phyloP scores from a whole-genome alignment of 2,329 filamentous ascomycete species.

The Aspergillus sp. region DNA sequence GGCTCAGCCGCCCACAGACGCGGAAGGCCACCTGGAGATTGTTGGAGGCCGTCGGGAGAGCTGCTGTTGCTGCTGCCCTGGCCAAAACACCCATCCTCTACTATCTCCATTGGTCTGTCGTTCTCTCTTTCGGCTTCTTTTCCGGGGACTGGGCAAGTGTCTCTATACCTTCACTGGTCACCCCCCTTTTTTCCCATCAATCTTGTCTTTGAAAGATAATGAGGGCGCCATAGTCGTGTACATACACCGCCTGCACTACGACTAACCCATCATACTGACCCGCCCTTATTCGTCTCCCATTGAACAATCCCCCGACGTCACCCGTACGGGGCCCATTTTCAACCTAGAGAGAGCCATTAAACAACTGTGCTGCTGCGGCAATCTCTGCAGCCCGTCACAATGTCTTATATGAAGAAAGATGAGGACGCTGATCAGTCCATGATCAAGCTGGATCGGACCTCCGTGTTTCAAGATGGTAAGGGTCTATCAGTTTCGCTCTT shows the following conservation, averaged over 20 bases:
- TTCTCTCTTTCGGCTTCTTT: conserved; percentile 4
- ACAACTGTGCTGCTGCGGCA: conserved; percentile 27
- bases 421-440: conserved; percentile 92
- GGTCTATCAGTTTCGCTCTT: conserved; percentile 20
- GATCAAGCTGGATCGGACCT: conserved; percentile 96
- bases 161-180: neutral
- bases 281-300: conserved; percentile 26
- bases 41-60: conserved; percentile 18
- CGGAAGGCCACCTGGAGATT: conserved; percentile 46
- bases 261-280: conserved; percentile 21
- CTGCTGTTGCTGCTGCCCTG: conserved; percentile 20
- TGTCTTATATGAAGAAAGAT: conserved; percentile 99
- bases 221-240: conserved; percentile 32
- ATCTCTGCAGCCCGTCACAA: conserved; percentile 47
- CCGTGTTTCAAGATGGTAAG: conserved; percentile 97
- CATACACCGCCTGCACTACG: conserved; percentile 26
- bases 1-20: conserved; percentile 33
- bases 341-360: conserved; percentile 17
- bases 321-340: conserved; percentile 16
- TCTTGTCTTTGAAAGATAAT: conserved; percentile 26
- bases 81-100: conserved; percentile 18
- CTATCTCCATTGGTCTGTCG: conserved; percentile 14
- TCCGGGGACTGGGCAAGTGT: neutral
- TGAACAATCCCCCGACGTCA: conserved; percentile 28
- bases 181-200: neutral